Evolutionary conservation across 192 early-diverging fungal species (phyloP).

Genomic region (Phlyctochytrium arcticum): DNA sequence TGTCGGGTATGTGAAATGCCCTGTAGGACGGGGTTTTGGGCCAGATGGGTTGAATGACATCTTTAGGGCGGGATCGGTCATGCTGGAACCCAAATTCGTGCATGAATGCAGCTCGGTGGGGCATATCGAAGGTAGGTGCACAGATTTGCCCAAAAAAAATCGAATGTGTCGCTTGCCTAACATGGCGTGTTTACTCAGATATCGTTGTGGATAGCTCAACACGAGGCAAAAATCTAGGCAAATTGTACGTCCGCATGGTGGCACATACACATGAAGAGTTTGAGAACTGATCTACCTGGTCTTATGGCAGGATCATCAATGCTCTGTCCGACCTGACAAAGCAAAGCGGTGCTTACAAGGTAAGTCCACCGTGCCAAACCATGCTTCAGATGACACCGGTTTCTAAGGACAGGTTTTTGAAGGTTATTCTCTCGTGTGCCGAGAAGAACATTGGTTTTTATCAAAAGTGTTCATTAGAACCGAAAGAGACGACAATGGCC

Average conservation of each 20-base stretch:
- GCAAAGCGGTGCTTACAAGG: conserved; percentile 27
- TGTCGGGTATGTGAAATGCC: conserved; percentile 6
- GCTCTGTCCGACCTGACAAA: conserved; percentile 16
- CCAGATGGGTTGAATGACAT: background rate
- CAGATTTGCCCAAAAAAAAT: too few species aligned
- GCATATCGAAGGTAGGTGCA: conserved; percentile 34
- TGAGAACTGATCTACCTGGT: background rate
- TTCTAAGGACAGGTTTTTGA: background rate
- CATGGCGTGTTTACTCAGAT: conserved; percentile 9
- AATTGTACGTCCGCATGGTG: background rate
- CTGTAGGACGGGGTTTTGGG: background rate
- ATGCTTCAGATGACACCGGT: background rate
- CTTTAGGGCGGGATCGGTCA: conserved; percentile 13
- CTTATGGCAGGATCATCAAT: conserved; percentile 21
- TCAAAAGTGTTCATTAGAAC: conserved; percentile 26
- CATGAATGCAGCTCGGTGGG: conserved; percentile 24
- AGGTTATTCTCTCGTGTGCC: conserved; percentile 28
- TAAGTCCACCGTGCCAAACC: background rate
- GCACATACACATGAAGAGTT: background rate
- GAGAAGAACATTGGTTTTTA: conserved; percentile 40
- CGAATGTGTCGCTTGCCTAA: too few species aligned
- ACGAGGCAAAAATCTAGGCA: conserved; percentile 34
- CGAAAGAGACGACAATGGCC: conserved; percentile 25
- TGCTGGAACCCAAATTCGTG: conserved; percentile 34
- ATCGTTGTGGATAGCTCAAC: conserved; percentile 21